These are phyloP conservation scores for Daphne laureola DNA, from an alignment of 441 rosid species.

Conservation along the genomic window DNA sequence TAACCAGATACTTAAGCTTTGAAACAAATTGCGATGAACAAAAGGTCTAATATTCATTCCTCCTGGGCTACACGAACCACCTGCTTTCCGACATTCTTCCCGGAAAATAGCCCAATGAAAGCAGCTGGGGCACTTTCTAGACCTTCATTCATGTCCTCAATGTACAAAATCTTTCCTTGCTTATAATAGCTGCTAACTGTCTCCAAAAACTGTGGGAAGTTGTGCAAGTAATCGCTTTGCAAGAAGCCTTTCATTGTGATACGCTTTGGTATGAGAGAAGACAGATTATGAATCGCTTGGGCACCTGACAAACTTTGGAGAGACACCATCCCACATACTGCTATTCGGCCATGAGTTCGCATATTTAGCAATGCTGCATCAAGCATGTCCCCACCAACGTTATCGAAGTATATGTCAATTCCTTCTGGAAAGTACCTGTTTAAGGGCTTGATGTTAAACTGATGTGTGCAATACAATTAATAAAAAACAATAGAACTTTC, in stretches of 20 bases:
- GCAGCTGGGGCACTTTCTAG: constrained; percentile 56
- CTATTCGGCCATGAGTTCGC: constrained; percentile 49
- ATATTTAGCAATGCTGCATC: constrained; percentile 65
- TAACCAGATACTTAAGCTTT: too few relatives aligned
- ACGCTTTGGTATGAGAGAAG: constrained; percentile 32
- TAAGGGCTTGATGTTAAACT: background rate
- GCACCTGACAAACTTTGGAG: constrained; percentile 26
- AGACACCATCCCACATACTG: constrained; percentile 78
- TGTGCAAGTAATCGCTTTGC: constrained; percentile 47
- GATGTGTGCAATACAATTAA: background rate
- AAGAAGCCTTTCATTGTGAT: constrained; percentile 57
- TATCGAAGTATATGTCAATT: constrained; percentile 69
- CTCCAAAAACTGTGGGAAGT: constrained; percentile 39
- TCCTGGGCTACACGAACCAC: constrained; percentile 41
- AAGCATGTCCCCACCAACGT: constrained; percentile 67
- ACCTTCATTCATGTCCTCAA: constrained; percentile 51
- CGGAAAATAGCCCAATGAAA: constrained; percentile 52
- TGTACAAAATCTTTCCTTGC: constrained; percentile 51
- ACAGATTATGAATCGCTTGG: constrained; percentile 43
- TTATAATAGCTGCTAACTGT: constrained; percentile 27
- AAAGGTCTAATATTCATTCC: constrained; percentile 16
- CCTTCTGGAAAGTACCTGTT: constrained; percentile 59
- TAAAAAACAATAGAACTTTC: background rate
- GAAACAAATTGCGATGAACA: background rate
- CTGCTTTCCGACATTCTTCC: constrained; percentile 66